Conservation (phyloP, 805 yeast species). For the Sugiyamaella chiloensis region DNA sequence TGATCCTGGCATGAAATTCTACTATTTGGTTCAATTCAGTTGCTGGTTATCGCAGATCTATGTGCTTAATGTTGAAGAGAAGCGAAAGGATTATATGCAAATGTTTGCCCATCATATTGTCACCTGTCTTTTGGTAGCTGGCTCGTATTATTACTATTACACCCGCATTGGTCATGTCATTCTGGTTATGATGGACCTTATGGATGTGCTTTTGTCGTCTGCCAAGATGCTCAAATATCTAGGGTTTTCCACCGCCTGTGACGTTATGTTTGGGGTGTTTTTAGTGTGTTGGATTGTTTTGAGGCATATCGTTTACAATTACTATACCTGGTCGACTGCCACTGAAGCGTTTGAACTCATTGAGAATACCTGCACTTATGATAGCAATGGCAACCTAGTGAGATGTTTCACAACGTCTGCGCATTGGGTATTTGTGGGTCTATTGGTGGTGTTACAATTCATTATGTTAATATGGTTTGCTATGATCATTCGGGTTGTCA, state of each 20-base stretch:
- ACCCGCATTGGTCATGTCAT: conserved; percentile 77
- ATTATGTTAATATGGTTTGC: conserved; percentile 71
- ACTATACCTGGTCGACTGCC: conserved; percentile 59
- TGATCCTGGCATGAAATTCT: conserved; percentile 52
- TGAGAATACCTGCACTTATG: conserved; percentile 27
- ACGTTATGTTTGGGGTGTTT: conserved; percentile 63
- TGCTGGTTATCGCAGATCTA: conserved; percentile 80
- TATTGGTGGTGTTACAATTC: conserved; percentile 64
- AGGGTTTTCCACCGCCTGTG: conserved; percentile 60
- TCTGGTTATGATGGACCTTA: conserved; percentile 76
- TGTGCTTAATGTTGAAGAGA: conserved; percentile 71
- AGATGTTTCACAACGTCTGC: conserved; percentile 34
- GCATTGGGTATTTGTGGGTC: conserved; percentile 45
- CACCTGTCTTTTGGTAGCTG: conserved; percentile 62
- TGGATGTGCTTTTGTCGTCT: conserved; percentile 63
- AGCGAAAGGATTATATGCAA: conserved; percentile 77
- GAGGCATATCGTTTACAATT: conserved; percentile 73
- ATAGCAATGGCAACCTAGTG: conserved; percentile 26
- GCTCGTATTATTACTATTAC: conserved; percentile 71
- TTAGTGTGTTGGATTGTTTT: conserved; percentile 64
- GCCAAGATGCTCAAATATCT: conserved; percentile 80
- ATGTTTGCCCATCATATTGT: conserved; percentile 89
- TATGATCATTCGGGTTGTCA: conserved; percentile 66
- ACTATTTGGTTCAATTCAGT: conserved; percentile 69
- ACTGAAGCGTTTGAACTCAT: conserved; percentile 44